Percentiles rank a stretch among this genome's conserved stretches.
These are phyloP conservation scores for Xylariaceae sp. DNA, from an alignment of 2,329 filamentous ascomycete species.

Conservation along the genomic window DNA sequence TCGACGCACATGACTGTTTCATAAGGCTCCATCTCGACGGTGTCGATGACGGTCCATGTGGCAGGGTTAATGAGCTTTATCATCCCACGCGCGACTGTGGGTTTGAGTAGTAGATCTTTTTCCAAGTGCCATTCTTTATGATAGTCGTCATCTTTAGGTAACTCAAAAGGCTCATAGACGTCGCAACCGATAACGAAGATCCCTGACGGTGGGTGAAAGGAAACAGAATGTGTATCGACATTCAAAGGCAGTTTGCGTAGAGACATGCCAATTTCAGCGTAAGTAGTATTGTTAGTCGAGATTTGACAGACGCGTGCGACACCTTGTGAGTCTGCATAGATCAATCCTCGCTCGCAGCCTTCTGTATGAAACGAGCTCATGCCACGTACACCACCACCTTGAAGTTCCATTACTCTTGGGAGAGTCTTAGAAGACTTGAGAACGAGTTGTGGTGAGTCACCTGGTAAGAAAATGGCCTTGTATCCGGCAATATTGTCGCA, in stretches of 20 bases:
- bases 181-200: slow-evolving; percentile 81
- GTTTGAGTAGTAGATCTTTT: slow-evolving; percentile 66
- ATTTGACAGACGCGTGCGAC: slow-evolving; percentile 77
- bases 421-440: slow-evolving; percentile 80
- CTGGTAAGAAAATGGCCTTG: slow-evolving; percentile 82
- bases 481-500: slow-evolving; percentile 76
- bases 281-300: slow-evolving; percentile 65
- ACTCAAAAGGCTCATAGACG: slow-evolving; percentile 72
- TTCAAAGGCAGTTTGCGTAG: slow-evolving; percentile 74
- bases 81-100: slow-evolving; percentile 72
- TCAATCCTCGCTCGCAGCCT: slow-evolving; percentile 81
- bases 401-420: slow-evolving; percentile 77
- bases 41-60: slow-evolving; percentile 81
- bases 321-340: slow-evolving; percentile 78
- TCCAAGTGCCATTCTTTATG: slow-evolving; percentile 83
- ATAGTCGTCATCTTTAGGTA: slow-evolving; percentile 85
- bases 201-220: slow-evolving; percentile 77
- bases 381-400: slow-evolving; percentile 71
- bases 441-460: slow-evolving; percentile 80
- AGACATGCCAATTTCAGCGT: slow-evolving; percentile 78
- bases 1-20: slow-evolving; percentile 85
- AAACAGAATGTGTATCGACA: slow-evolving; percentile 73
- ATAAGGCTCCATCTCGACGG: slow-evolving; percentile 72
- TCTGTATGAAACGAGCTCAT: slow-evolving; percentile 80
- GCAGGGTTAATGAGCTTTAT: slow-evolving; percentile 81